phyloP scores from a whole-genome alignment of 768 basidiomycete species.

The Russula lepida region DNA sequence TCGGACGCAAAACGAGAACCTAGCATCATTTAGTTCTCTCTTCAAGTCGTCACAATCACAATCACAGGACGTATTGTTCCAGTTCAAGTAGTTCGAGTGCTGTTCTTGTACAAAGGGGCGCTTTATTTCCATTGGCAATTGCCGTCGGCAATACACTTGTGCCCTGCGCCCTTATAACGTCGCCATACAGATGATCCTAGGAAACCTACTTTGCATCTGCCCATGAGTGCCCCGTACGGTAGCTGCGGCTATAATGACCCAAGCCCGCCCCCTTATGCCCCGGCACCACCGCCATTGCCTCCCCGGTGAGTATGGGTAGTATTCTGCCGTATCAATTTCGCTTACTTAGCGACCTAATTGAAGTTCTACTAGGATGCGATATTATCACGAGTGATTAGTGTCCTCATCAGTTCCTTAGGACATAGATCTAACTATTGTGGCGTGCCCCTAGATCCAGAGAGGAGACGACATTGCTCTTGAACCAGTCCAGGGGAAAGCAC shows the following conservation, averaged over 20 bases:
- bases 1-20: neutral
- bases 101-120: neutral
- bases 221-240: neutral
- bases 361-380: neutral
- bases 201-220: neutral
- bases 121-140: neutral
- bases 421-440: neutral
- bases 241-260: neutral
- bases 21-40: neutral
- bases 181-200: neutral
- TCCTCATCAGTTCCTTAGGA: neutral
- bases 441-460: neutral
- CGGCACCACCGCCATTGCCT: neutral
- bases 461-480: conserved; percentile 1
- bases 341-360: neutral
- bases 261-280: neutral
- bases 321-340: neutral
- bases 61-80: too few species aligned
- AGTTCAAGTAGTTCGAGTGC: too few species aligned
- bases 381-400: neutral
- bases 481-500: neutral
- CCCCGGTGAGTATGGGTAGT: neutral
- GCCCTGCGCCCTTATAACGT: neutral
- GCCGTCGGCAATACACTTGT: neutral
- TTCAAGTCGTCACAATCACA: neutral